phyloP scores from a whole-genome alignment of 2,329 filamentous ascomycete genomes.

The Fusarium sp. region DNA sequence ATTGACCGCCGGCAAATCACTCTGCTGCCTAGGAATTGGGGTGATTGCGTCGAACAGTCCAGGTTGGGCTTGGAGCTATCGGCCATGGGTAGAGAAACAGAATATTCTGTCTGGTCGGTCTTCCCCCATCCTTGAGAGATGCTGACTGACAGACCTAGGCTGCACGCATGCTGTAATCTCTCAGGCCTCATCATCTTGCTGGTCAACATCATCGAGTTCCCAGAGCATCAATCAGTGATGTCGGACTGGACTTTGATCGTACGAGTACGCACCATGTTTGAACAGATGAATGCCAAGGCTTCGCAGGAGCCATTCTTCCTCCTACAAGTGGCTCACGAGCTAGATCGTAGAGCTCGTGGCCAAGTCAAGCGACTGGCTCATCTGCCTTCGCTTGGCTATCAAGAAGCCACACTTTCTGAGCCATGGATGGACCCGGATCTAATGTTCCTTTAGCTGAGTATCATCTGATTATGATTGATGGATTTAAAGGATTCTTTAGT shows the following conservation, averaged over 20 bases:
- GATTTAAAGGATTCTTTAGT: background rate
- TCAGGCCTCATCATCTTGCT: constrained; percentile 26
- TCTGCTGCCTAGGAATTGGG: background rate
- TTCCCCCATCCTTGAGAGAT: background rate
- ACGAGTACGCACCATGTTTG: background rate
- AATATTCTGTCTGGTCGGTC: background rate
- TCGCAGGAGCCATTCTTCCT: constrained; percentile 26
- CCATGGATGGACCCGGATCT: background rate
- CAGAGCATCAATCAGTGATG: background rate
- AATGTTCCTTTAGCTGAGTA: no score
- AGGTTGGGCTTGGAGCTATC: background rate
- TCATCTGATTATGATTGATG: no score
- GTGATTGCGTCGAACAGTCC: background rate
- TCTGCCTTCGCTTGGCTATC: background rate
- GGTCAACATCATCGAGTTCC: constrained; percentile 35
- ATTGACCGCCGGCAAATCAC: background rate
- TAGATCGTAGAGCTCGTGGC: background rate
- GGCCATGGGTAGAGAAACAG: background rate
- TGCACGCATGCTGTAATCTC: constrained; percentile 26
- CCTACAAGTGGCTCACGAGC: background rate
- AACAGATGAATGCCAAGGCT: constrained; percentile 20
- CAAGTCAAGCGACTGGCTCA: background rate
- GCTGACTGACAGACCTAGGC: background rate
- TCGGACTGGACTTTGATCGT: constrained; percentile 15
- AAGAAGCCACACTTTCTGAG: background rate